These are phyloP conservation scores for Venturia asperata DNA, from an alignment of 2,329 filamentous ascomycete species.

Conservation along the genomic window DNA sequence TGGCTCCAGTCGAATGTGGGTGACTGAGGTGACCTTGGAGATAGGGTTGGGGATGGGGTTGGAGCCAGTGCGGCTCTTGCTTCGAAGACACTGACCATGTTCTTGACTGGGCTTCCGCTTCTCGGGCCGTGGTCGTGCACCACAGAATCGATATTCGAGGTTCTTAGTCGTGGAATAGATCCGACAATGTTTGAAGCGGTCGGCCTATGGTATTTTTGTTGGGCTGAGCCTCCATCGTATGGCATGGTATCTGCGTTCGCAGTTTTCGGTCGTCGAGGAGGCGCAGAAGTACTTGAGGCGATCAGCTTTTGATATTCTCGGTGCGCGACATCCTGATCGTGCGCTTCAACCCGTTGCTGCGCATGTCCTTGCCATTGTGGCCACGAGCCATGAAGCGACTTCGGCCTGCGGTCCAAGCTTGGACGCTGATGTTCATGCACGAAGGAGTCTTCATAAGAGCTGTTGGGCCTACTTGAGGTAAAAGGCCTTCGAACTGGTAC, in stretches of 20 bases:
- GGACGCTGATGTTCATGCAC: background rate
- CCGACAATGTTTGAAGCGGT: too few species aligned
- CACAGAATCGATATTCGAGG: background rate
- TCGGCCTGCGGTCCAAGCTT: background rate
- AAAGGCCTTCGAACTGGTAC: background rate
- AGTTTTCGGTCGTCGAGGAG: slow-evolving; percentile 5
- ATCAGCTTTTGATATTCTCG: background rate
- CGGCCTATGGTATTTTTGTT: background rate
- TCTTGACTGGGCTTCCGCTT: slow-evolving; percentile 16
- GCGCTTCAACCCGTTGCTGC: background rate
- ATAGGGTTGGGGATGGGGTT: background rate
- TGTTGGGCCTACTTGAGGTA: background rate
- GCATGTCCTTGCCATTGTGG: background rate
- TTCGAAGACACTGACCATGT: slow-evolving; percentile 13
- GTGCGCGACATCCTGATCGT: background rate
- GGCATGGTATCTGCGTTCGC: background rate
- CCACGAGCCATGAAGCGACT: slow-evolving; percentile 2
- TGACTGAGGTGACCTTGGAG: background rate
- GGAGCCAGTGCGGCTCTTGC: slow-evolving; percentile 4
- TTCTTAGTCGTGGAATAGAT: background rate
- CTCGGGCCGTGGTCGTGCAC: background rate
- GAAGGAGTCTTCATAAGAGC: slow-evolving; percentile 3
- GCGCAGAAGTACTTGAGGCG: background rate
- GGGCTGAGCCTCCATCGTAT: background rate
- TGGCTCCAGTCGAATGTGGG: slow-evolving; percentile 26